These are phyloP conservation scores for Metarhizium guizhouense DNA, from an alignment of 2,329 filamentous ascomycete species.

Conservation along the genomic window DNA sequence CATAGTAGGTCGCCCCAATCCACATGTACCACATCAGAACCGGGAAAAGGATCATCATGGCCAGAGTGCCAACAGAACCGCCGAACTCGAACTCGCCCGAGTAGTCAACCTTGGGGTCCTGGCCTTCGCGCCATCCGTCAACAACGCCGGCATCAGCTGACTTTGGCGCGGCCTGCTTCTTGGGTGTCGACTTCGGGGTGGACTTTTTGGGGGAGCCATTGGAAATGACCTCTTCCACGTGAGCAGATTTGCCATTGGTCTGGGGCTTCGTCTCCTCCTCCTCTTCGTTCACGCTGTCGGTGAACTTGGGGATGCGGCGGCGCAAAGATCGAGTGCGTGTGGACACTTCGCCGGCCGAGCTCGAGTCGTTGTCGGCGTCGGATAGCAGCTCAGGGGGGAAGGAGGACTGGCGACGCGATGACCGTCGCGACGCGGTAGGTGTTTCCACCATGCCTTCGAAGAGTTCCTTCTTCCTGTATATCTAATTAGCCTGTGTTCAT, in stretches of 20 bases:
- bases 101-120: constrained; percentile 54
- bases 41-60: constrained; percentile 93
- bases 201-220: constrained; percentile 15
- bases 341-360: constrained; percentile 34
- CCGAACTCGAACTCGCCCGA: constrained; percentile 74
- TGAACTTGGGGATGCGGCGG: constrained; percentile 40
- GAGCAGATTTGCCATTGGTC: constrained; percentile 23
- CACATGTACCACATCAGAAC: constrained; percentile 98
- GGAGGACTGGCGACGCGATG: constrained; percentile 41
- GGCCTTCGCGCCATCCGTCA: constrained; percentile 51
- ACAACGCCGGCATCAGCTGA: constrained; percentile 16
- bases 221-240: constrained; percentile 11
- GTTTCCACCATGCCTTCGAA: constrained; percentile 55
- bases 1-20: constrained; percentile 89
- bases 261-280: constrained; percentile 24
- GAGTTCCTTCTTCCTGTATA: constrained; percentile 49
- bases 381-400: constrained; percentile 31
- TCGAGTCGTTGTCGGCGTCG: constrained; percentile 41
- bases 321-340: constrained; percentile 28
- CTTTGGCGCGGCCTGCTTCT: constrained; percentile 8
- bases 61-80: constrained; percentile 66
- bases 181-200: not conserved
- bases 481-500: constrained; percentile 2
- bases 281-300: constrained; percentile 36
- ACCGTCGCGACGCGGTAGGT: constrained; percentile 30